These are phyloP conservation scores for Lunularia cruciata DNA, from an alignment of 225 moss, liverwort and hornwort genomes.

Conservation along the genomic window DNA sequence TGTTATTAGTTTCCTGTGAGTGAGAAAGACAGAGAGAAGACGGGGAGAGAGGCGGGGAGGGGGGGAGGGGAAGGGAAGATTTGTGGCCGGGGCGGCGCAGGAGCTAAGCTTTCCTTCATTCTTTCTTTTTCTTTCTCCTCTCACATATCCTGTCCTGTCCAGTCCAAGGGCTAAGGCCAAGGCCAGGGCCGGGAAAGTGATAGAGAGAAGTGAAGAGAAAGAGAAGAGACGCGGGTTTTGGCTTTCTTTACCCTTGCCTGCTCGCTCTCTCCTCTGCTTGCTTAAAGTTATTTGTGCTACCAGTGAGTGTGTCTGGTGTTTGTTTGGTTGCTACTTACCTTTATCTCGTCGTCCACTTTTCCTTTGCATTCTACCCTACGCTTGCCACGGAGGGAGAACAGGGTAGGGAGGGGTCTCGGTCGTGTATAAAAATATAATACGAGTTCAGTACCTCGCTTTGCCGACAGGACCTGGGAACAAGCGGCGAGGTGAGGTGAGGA, in stretches of 20 bases:
- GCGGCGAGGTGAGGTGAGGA: constrained; percentile 13
- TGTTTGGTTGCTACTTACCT: not conserved
- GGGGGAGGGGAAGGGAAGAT: not conserved
- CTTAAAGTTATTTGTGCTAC: not conserved
- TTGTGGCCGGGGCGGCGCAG: constrained; percentile 9
- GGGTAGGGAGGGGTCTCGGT: constrained; percentile 7
- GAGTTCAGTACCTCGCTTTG: constrained; percentile 18
- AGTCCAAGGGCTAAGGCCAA: too few species aligned
- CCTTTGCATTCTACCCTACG: constrained; percentile 1
- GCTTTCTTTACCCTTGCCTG: constrained; percentile 2
- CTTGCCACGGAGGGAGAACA: constrained; percentile 9
- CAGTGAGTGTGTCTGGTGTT: constrained; percentile 9
- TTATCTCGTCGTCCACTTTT: constrained; percentile 21
- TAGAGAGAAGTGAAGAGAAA: not conserved
- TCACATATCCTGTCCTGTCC: not conserved
- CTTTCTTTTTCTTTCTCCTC: constrained; percentile 6
- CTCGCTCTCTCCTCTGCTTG: not conserved
- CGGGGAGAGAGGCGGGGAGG: not conserved
- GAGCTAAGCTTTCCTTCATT: not conserved
- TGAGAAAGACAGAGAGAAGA: not conserved
- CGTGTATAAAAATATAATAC: constrained; percentile 3
- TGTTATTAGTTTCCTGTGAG: not conserved
- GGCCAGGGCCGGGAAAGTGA: not conserved
- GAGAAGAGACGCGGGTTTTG: constrained; percentile 4
- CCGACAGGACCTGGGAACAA: constrained; percentile 10